Conservation (phyloP, 257 asterid species). For the Euphrasia confusa region DNA sequence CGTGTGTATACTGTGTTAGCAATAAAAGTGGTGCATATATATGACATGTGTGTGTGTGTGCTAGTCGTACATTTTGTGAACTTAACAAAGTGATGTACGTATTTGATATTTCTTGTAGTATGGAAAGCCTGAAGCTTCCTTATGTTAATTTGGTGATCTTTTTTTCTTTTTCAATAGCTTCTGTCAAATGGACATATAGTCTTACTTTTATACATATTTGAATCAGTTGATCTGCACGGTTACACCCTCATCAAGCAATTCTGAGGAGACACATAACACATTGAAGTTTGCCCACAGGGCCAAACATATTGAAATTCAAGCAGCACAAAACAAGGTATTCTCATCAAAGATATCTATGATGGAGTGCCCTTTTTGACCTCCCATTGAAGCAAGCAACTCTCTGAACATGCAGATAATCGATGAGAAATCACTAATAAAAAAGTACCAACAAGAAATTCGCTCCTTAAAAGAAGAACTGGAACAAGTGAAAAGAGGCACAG, state of each 20-base stretch:
- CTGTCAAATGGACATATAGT: conserved; percentile 10
- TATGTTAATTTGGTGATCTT: neutral
- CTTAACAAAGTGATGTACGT: conserved; percentile 15
- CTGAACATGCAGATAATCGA: conserved; percentile 79
- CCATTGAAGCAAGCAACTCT: conserved; percentile 26
- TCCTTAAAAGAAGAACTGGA: conserved; percentile 91
- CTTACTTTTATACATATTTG: conserved; percentile 24
- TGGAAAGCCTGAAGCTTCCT: conserved; percentile 17
- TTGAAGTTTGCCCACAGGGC: conserved; percentile 98
- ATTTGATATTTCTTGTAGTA: conserved; percentile 9
- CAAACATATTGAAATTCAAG: conserved; percentile 93
- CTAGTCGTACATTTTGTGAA: conserved; percentile 4
- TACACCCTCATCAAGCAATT: conserved; percentile 93
- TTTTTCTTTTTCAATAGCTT: conserved; percentile 8
- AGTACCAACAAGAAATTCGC: conserved; percentile 92
- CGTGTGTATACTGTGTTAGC: neutral
- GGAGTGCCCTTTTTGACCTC: conserved; percentile 13
- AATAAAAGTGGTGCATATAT: no score
- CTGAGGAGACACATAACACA: conserved; percentile 99
- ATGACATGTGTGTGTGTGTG: neutral
- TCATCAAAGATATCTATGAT: conserved; percentile 21
- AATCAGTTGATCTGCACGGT: conserved; percentile 88
- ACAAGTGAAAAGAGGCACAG: conserved; percentile 85
- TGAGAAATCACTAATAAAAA: conserved; percentile 94
- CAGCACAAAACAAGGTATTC: conserved; percentile 88